Percentiles rank a stretch among this genome's conserved stretches.
phyloP scores from a whole-genome alignment of 805 yeast species.

The Debaryomyces hansenii region DNA sequence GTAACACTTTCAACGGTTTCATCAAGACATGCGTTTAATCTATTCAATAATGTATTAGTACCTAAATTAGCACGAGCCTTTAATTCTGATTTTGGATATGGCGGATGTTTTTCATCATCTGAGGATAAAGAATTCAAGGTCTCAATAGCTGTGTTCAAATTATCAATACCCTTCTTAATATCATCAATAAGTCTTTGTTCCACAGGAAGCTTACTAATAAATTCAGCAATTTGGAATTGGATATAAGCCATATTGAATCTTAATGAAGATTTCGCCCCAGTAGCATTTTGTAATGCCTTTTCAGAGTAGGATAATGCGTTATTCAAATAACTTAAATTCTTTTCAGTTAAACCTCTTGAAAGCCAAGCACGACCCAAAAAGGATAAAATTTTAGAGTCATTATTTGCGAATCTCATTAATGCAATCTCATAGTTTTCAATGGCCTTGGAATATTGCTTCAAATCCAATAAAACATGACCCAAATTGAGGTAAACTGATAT shows the following conservation, averaged over 20 bases:
- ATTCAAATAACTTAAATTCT: conserved; percentile 56
- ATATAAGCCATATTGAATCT: conserved; percentile 81
- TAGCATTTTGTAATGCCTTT: conserved; percentile 47
- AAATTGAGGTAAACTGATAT: conserved; percentile 79
- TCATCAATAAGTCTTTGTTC: conserved; percentile 63
- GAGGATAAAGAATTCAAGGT: conserved; percentile 59
- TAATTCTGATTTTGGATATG: conserved; percentile 77
- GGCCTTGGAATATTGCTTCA: conserved; percentile 80
- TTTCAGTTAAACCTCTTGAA: conserved; percentile 69
- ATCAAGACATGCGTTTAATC: conserved; percentile 65
- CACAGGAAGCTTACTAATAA: conserved; percentile 58
- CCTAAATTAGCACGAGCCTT: conserved; percentile 88
- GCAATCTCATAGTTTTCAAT: conserved; percentile 88
- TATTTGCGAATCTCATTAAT: conserved; percentile 58
- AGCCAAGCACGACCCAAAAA: conserved; percentile 89
- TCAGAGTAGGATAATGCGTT: conserved; percentile 64
- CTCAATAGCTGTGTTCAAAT: conserved; percentile 61
- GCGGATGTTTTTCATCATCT: conserved; percentile 58
- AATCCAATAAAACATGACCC: conserved; percentile 84
- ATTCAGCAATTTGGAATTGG: conserved; percentile 85
- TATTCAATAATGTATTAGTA: conserved; percentile 66
- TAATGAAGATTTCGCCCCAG: conserved; percentile 42
- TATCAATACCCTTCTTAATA: conserved; percentile 54
- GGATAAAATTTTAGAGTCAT: conserved; percentile 66
- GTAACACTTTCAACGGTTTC: conserved; percentile 72